phyloP scores from a whole-genome alignment of 495 filamentous ascomycete species.

The Durotheca rogersii region DNA sequence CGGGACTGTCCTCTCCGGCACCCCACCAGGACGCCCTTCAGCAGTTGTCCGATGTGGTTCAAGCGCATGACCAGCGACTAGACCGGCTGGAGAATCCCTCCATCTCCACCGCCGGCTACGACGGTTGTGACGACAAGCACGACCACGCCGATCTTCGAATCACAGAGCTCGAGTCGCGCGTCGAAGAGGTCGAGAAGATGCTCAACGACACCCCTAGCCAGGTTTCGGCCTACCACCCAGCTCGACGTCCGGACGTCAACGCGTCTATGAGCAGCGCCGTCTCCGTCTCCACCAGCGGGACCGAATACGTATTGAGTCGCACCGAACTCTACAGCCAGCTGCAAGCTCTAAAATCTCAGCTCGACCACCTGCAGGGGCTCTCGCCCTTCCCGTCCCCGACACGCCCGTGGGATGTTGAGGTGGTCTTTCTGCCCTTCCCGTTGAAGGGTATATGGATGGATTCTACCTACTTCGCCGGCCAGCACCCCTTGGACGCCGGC shows the following conservation, averaged over 20 bases:
- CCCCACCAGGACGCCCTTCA: constrained; percentile 33
- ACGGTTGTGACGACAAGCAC: constrained; percentile 60
- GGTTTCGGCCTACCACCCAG: constrained; percentile 38
- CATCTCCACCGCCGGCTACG: constrained; percentile 55
- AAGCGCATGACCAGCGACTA: constrained; percentile 55
- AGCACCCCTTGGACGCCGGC: constrained; percentile 42
- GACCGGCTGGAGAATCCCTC: constrained; percentile 62
- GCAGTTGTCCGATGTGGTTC: constrained; percentile 43
- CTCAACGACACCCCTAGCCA: constrained; percentile 48
- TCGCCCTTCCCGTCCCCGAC: constrained; percentile 54
- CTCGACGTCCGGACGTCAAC: constrained; percentile 32
- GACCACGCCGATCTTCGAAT: constrained; percentile 59
- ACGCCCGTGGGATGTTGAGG: constrained; percentile 67
- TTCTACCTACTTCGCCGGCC: constrained; percentile 47
- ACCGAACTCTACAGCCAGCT: constrained; percentile 53
- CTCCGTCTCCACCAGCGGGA: constrained; percentile 49
- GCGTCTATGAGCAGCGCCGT: constrained; percentile 45
- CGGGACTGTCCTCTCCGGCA: constrained; percentile 25
- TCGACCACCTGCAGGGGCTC: constrained; percentile 55
- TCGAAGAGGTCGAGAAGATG: constrained; percentile 61
- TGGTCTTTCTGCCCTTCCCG: constrained; percentile 67
- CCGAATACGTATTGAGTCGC: constrained; percentile 32
- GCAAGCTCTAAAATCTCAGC: constrained; percentile 55
- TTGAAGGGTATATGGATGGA: constrained; percentile 63
- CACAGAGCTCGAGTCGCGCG: constrained; percentile 60